These are phyloP conservation scores for Gynochthodes officinalis DNA, from an alignment of 257 asterid species.

Conservation along the genomic window DNA sequence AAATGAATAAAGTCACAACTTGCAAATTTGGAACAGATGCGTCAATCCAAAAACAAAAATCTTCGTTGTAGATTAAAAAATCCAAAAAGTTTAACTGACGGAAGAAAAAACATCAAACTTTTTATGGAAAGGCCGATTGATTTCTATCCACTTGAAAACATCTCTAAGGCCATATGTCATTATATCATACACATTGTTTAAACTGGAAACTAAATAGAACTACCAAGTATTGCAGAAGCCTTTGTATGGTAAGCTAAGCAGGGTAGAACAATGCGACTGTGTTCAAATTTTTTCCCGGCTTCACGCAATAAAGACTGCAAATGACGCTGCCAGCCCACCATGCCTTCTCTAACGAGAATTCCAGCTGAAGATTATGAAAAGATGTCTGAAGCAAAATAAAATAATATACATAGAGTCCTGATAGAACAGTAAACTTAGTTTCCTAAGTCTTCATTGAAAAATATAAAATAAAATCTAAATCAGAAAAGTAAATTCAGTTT, in stretches of 20 bases:
- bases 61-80: not conserved
- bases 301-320: conserved; percentile 59
- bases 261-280: conserved; percentile 33
- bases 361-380: conserved; percentile 1
- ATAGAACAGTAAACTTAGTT: not conserved
- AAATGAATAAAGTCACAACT: conserved; percentile 5
- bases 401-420: too few relatives aligned
- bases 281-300: conserved; percentile 56
- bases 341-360: conserved; percentile 20
- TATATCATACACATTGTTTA: not conserved
- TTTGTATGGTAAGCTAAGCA: conserved; percentile 45
- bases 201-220: conserved; percentile 4
- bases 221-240: conserved; percentile 57
- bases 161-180: not conserved
- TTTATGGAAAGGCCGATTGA: not conserved
- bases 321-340: conserved; percentile 80
- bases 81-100: not conserved
- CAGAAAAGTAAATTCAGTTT: not conserved
- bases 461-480: not conserved
- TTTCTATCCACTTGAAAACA: not conserved
- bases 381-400: not conserved
- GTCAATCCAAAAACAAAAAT: not conserved
- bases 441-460: not conserved
- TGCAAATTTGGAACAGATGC: not conserved
- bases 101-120: not conserved